Evolutionary conservation across 1,284 basidiomycete species (phyloP).

Genomic region (Melampsora americana): DNA sequence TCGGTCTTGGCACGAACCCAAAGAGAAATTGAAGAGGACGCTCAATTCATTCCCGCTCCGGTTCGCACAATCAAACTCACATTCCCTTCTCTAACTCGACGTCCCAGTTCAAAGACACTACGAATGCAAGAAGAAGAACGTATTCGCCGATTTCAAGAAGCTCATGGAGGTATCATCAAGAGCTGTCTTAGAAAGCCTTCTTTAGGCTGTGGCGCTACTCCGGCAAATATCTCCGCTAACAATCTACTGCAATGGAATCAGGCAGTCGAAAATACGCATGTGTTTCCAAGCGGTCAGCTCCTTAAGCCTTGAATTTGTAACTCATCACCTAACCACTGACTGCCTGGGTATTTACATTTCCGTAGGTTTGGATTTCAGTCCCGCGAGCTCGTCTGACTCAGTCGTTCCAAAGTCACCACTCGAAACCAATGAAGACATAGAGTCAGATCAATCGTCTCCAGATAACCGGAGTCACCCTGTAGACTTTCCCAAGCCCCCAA

Average conservation of each 20-base stretch:
- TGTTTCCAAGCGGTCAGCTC: too few relatives aligned
- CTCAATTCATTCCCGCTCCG: slow-evolving; percentile 29
- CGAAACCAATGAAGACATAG: too few relatives aligned
- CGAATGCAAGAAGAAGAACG: slow-evolving; percentile 15
- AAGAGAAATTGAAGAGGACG: slow-evolving; percentile 31
- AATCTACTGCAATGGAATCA: too few relatives aligned
- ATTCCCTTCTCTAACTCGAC: slow-evolving; percentile 24
- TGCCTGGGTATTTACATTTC: too few relatives aligned
- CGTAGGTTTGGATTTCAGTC: too few relatives aligned
- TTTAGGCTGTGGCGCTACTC: too few relatives aligned
- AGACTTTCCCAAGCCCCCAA: background rate
- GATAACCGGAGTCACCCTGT: background rate
- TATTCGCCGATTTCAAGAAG: slow-evolving; percentile 1
- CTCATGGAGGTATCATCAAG: background rate
- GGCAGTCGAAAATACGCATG: too few relatives aligned
- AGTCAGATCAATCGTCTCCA: background rate
- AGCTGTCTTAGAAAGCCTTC: background rate
- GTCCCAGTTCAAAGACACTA: slow-evolving; percentile 7
- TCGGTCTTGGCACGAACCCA: slow-evolving; percentile 5
- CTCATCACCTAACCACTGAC: too few relatives aligned
- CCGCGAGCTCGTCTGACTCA: too few relatives aligned
- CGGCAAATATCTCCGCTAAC: too few relatives aligned
- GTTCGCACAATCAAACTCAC: slow-evolving; percentile 23
- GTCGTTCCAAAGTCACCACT: too few relatives aligned
- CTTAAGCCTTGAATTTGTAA: too few relatives aligned